phyloP scores from a whole-genome alignment of 2,329 filamentous ascomycete genomes.

The Alternaria solani region DNA sequence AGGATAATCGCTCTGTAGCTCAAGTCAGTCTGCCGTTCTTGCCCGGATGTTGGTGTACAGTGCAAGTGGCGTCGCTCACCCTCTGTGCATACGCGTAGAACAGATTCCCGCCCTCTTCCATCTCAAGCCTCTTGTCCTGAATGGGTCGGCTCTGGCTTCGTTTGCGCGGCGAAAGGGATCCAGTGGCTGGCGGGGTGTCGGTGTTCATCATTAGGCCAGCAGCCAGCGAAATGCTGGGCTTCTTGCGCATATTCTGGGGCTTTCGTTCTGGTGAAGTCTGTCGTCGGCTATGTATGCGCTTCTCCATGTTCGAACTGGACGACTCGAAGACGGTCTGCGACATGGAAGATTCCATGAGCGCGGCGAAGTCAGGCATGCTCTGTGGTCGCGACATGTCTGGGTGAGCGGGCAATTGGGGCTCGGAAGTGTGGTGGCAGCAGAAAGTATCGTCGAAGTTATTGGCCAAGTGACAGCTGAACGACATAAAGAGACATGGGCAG shows the following conservation, averaged over 20 bases:
- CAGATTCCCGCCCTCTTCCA: conserved; percentile 27
- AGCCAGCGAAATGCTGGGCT: conserved; percentile 45
- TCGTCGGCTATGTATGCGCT: conserved; percentile 29
- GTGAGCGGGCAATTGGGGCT: neutral
- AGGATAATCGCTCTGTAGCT: conserved; percentile 39
- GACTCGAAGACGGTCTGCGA: conserved; percentile 24
- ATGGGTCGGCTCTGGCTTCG: conserved; percentile 19
- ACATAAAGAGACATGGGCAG: conserved; percentile 12
- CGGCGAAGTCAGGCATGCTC: conserved; percentile 47
- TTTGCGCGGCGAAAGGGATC: conserved; percentile 26
- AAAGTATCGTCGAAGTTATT: conserved; percentile 20
- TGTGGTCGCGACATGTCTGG: conserved; percentile 41
- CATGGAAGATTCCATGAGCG: conserved; percentile 41
- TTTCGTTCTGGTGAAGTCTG: conserved; percentile 33
- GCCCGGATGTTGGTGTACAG: neutral
- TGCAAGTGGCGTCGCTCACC: conserved; percentile 24
- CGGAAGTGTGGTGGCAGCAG: conserved; percentile 13
- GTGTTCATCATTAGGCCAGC: conserved; percentile 48
- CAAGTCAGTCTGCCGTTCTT: conserved; percentile 18
- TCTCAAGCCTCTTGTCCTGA: conserved; percentile 13
- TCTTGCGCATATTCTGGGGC: conserved; percentile 37
- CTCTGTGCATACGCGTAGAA: conserved; percentile 50
- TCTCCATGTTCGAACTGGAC: conserved; percentile 35
- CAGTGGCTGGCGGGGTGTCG: conserved; percentile 24
- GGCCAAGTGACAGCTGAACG: conserved; percentile 16